Base-by-base conservation (phyloP, 257 asterid species). In the Thymus quinquecostatus region DNA sequence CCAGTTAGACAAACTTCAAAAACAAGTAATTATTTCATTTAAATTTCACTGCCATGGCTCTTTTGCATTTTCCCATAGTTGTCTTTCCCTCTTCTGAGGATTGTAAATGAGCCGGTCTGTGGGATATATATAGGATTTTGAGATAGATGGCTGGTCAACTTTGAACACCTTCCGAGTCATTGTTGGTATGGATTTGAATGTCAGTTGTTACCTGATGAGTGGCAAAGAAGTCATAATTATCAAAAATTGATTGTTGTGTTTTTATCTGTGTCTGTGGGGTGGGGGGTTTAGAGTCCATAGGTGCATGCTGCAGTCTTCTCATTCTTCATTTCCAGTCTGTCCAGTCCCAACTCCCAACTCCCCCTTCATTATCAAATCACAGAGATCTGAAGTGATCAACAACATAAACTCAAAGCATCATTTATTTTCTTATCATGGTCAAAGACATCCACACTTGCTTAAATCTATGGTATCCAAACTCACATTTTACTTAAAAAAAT, bases 1-100 rank as follows among this genome's bases (percentile, higher is more conserved):
- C 64, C 88, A 87, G 80, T 77, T 95, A 72, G 84, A 85, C 76
- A 87, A 85, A 80, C 97, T 95, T 67, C 85, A 83, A 72, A 90
- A 95, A 86, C 94, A 95, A 62, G 99, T 95, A 90, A 84, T 57
- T 68, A 63, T 53, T 77, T 8, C 61, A 57, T 68, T 62, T 28
- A 45, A 69, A 28, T 78, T 33, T 28, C 71, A 48, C 55, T 61
- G 50, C 60, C 66, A 36, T 21, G 53, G 36, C n/a, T 38, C 33
- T 45, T 64, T 30, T 41, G 34, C 71, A 66, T 34, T 64, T 38
- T 51, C 21, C 57, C 62, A 10, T 53, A 53, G 59, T 10, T 53
- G 32, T 10, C 11, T 14, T 14, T 51, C 58, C 3, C 10, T 51
- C 28, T 44, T 32, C 67, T 56, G 72, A 12, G 36, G 49, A 48